Conservation (phyloP, 805 yeast genomes). For the Teunomyces cretensis region DNA sequence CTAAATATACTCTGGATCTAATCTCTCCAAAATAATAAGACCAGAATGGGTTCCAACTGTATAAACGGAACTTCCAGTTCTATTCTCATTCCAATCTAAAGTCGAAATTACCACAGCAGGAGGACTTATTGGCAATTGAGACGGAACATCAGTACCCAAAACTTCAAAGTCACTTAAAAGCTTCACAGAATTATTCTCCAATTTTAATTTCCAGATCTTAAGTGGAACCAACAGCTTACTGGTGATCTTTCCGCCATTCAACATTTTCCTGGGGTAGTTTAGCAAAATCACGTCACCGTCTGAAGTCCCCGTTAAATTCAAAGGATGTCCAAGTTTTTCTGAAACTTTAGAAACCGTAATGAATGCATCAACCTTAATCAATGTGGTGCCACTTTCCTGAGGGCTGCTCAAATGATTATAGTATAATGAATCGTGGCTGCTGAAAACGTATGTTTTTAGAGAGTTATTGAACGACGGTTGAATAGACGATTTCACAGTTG, state of each 20-base stretch:
- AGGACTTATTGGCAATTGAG: conserved; percentile 42
- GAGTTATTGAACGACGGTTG: conserved; percentile 29
- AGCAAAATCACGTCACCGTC: conserved; percentile 37
- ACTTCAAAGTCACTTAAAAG: conserved; percentile 28
- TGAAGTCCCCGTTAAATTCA: conserved; percentile 32
- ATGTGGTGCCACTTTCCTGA: conserved; percentile 31
- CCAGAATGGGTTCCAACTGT: conserved; percentile 56
- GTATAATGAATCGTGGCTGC: conserved; percentile 28
- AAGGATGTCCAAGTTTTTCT: conserved; percentile 38
- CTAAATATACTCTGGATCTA: conserved; percentile 25
- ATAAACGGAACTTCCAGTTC: conserved; percentile 44
- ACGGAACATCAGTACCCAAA: conserved; percentile 28
- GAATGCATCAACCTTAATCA: conserved; percentile 31
- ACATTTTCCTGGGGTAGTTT: conserved; percentile 38
- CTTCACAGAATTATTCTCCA: conserved; percentile 12
- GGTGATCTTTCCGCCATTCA: conserved; percentile 33
- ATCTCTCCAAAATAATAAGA: conserved; percentile 44
- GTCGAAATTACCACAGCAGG: conserved; percentile 49
- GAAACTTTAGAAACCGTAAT: conserved; percentile 29
- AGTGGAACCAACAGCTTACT: conserved; percentile 42
- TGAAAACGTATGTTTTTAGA: conserved; percentile 27
- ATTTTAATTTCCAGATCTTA: conserved; percentile 31
- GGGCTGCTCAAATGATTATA: conserved; percentile 32
- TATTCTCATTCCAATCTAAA: conserved; percentile 58
- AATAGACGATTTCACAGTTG: conserved; percentile 22